A percentile compares a stretch with the other conserved stretches of the same genome.
These are phyloP conservation scores for Diaporthe citri DNA, from an alignment of 2,329 filamentous ascomycete species.

Conservation along the genomic window DNA sequence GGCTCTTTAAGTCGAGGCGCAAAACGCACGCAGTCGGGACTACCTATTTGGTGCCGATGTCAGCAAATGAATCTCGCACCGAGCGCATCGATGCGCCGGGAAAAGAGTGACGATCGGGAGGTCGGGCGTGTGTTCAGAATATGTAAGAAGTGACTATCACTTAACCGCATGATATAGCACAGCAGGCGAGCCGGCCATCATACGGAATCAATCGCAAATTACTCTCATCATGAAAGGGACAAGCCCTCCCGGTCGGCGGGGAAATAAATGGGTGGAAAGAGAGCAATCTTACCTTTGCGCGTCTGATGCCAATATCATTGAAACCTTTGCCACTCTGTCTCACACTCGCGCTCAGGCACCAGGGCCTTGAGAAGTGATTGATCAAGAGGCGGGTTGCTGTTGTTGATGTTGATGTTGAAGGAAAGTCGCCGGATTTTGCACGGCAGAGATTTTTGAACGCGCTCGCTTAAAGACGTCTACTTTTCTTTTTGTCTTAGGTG, in stretches of 20 bases:
- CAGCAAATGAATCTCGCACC: constrained; percentile 9
- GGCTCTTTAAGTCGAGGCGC: neutral
- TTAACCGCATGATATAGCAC: constrained; percentile 79
- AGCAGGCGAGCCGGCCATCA: constrained; percentile 93
- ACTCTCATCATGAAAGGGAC: constrained; percentile 80
- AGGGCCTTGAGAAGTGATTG: constrained; percentile 1
- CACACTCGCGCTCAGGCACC: neutral
- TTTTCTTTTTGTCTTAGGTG: constrained; percentile 30
- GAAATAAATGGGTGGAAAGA: neutral
- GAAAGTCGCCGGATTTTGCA: neutral
- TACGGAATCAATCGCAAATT: constrained; percentile 98
- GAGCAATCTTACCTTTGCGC: constrained; percentile 1
- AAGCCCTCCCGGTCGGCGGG: neutral
- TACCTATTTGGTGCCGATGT: constrained; percentile 20
- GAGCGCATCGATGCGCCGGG: neutral
- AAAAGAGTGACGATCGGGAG: constrained; percentile 14
- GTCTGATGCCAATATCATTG: neutral
- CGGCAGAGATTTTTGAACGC: constrained; percentile 16
- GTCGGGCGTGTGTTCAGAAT: constrained; percentile 78
- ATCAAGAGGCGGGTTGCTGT: neutral
- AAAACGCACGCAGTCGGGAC: neutral
- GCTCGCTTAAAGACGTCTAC: neutral
- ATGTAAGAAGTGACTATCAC: constrained; percentile 99
- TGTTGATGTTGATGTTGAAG: constrained; percentile 9
- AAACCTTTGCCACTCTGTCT: neutral